A percentile compares a stretch with the other conserved stretches of the same genome.
Conservation (phyloP, 176 grass and related monocot genomes). For the Pharus latifolius region DNA sequence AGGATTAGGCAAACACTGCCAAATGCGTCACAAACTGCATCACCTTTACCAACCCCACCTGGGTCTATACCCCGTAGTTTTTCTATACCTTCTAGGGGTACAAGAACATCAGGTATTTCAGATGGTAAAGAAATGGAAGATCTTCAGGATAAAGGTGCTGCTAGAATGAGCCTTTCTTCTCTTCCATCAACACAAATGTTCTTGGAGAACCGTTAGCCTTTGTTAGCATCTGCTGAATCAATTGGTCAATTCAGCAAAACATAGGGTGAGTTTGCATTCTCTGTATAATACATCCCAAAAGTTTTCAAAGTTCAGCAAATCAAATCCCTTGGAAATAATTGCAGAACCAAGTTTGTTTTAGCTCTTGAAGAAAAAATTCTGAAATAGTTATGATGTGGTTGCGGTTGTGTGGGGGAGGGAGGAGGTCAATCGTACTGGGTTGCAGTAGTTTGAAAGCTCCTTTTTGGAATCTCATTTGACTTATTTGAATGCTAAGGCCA, state of each 20-base stretch:
- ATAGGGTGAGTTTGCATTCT: conserved; percentile 24
- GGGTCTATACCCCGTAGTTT: conserved; percentile 79
- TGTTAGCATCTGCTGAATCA: conserved; percentile 32
- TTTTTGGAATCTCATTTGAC: too few species aligned
- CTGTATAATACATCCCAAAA: not conserved
- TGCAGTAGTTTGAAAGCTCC: not conserved
- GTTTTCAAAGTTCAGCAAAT: not conserved
- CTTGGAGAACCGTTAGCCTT: conserved; percentile 31
- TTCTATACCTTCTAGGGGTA: conserved; percentile 81
- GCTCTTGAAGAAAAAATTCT: not conserved
- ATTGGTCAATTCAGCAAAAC: conserved; percentile 20
- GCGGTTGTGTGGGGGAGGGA: not conserved
- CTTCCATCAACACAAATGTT: conserved; percentile 47
- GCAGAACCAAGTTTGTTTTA: not conserved
- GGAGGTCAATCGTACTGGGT: not conserved
- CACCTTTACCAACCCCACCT: conserved; percentile 72
- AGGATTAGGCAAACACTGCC: conserved; percentile 30
- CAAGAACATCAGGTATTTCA: conserved; percentile 34
- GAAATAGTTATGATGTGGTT: not conserved
- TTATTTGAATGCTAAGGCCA: not conserved
- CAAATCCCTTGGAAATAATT: not conserved
- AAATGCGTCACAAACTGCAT: conserved; percentile 53
- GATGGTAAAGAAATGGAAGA: conserved; percentile 45
- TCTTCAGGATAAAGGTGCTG: conserved; percentile 29
- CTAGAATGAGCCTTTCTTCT: conserved; percentile 44